Percentiles rank a stretch among this genome's conserved stretches.
Conservation (phyloP, 805 yeast species). For the Pichia paraexigua region DNA sequence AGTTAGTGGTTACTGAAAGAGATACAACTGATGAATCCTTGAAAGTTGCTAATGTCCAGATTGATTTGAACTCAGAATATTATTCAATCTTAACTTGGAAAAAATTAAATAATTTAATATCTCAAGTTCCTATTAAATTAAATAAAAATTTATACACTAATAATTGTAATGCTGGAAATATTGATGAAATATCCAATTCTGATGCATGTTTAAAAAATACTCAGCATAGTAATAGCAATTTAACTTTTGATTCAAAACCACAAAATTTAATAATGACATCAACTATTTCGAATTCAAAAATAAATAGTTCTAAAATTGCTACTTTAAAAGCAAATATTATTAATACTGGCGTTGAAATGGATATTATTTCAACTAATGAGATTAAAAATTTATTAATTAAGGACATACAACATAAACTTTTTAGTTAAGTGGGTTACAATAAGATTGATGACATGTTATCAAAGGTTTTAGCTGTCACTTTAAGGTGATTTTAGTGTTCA, state of each 20-base stretch:
- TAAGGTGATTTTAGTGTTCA: too few species aligned
- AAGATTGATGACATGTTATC: too few species aligned
- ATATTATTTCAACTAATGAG: constrained; percentile 12
- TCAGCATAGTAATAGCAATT: not conserved
- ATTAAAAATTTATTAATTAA: constrained; percentile 9
- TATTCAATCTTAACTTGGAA: constrained; percentile 1
- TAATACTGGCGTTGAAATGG: constrained; percentile 6
- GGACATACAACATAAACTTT: constrained; percentile 17
- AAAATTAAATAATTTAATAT: not conserved
- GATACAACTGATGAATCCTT: not conserved
- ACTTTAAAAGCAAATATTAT: not conserved
- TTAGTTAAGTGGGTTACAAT: not conserved
- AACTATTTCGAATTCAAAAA: not conserved
- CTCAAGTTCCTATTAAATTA: not conserved
- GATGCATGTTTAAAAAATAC: not conserved
- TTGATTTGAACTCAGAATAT: not conserved
- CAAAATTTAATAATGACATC: not conserved
- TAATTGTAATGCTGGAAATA: too few species aligned
- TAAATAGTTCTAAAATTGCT: not conserved
- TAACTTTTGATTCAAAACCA: not conserved
- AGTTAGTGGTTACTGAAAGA: not conserved
- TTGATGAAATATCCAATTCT: not conserved
- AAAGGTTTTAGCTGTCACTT: too few species aligned
- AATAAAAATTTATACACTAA: not conserved
- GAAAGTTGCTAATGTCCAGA: not conserved